phyloP scores from a whole-genome alignment of 257 asterid species.

The Lycium barbarum region DNA sequence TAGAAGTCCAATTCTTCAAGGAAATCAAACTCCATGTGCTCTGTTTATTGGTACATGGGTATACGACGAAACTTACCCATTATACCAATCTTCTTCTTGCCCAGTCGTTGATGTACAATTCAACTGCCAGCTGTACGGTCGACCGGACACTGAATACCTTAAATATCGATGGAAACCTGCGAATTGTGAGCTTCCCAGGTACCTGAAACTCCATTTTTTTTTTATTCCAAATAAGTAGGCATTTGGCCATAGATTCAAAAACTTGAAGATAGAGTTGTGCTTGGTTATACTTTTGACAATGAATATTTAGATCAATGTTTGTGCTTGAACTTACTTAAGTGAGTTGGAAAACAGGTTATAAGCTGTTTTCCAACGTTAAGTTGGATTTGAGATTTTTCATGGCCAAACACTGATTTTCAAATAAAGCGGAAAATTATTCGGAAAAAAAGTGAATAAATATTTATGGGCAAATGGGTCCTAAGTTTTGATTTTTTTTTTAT shows the following conservation, averaged over 20 bases:
- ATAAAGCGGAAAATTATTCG: no score
- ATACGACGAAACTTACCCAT: slow-evolving; percentile 66
- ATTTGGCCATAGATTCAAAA: no score
- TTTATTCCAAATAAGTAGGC: no score
- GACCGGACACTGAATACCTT: slow-evolving; percentile 91
- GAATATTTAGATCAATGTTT: no score
- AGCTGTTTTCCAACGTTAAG: no score
- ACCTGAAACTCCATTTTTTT: not conserved
- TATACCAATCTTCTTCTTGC: slow-evolving; percentile 68
- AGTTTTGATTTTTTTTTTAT: not conserved
- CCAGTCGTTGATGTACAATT: slow-evolving; percentile 72
- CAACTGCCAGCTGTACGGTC: slow-evolving; percentile 83
- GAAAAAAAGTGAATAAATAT: no score
- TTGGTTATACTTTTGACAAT: no score
- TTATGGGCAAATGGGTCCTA: no score
- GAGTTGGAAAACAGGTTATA: no score
- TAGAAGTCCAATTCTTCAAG: slow-evolving; percentile 53
- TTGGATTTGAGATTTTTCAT: no score
- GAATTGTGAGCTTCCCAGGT: slow-evolving; percentile 87
- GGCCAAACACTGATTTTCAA: no score
- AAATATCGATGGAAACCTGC: slow-evolving; percentile 88
- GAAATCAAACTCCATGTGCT: slow-evolving; percentile 62
- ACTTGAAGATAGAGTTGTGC: no score
- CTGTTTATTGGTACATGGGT: slow-evolving; percentile 88
- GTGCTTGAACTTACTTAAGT: not conserved